phyloP scores from a whole-genome alignment of 257 asterid genomes.

The Plantago elongata region DNA sequence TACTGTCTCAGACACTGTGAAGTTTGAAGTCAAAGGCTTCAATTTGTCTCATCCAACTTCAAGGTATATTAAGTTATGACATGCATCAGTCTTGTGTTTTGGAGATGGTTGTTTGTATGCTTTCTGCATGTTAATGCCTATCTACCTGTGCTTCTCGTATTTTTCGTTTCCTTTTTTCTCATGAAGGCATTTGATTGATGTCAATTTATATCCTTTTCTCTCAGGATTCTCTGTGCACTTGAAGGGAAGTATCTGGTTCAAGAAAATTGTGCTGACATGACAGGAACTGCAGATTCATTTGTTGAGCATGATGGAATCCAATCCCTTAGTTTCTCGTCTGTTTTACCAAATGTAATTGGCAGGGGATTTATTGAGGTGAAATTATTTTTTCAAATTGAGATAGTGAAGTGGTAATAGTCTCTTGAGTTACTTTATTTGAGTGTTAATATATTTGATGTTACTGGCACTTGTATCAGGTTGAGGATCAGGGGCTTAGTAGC shows the following conservation, averaged over 20 bases:
- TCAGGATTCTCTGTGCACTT: conserved; percentile 65
- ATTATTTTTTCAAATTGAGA: not conserved
- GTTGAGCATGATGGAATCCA: conserved; percentile 33
- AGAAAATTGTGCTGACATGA: conserved; percentile 44
- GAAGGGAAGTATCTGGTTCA: conserved; percentile 67
- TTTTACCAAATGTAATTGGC: conserved; percentile 52
- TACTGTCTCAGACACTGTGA: conserved; percentile 53
- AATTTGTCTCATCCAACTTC: conserved; percentile 59
- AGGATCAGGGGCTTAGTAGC: conserved; percentile 63
- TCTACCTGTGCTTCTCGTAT: not conserved
- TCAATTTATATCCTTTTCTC: conserved; percentile 17
- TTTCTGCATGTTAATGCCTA: not conserved
- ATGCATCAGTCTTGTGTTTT: conserved; percentile 13
- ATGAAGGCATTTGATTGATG: conserved; percentile 4
- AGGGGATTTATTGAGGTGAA: conserved; percentile 78
- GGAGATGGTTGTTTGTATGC: conserved; percentile 11
- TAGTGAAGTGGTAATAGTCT: not conserved
- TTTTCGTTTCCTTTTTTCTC: conserved; percentile 5
- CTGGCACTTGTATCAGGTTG: conserved; percentile 36
- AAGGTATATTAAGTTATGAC: conserved; percentile 40
- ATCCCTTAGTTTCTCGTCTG: conserved; percentile 38
- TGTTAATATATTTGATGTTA: not conserved
- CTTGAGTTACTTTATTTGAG: not conserved
- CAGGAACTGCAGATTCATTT: conserved; percentile 34
- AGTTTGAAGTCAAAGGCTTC: conserved; percentile 69